Conservation (phyloP, 805 yeast species). For the Millerozyma miso region DNA sequence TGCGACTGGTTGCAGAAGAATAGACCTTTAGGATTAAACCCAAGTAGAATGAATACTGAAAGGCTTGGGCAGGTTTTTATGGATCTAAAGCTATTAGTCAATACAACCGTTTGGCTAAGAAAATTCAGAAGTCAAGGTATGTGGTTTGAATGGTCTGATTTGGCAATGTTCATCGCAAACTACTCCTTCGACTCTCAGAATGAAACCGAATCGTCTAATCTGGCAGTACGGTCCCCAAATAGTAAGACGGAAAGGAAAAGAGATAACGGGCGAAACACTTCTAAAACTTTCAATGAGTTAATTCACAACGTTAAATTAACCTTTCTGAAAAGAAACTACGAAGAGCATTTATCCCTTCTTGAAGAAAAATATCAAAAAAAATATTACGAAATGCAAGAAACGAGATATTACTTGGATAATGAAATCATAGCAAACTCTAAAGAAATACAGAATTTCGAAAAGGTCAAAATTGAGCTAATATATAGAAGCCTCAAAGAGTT, state of each 20-base stretch:
- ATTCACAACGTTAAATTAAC: slow-evolving; percentile 30
- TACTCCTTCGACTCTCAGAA: slow-evolving; percentile 5
- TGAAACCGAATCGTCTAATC: slow-evolving; percentile 1
- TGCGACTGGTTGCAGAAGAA: slow-evolving; percentile 22
- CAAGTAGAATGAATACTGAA: slow-evolving; percentile 34
- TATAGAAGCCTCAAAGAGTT: slow-evolving; percentile 30
- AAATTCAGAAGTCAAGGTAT: slow-evolving; percentile 38
- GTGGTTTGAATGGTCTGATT: slow-evolving; percentile 44
- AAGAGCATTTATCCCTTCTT: slow-evolving; percentile 22
- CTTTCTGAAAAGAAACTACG: slow-evolving; percentile 24
- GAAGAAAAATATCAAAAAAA: slow-evolving; percentile 31
- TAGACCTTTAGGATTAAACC: slow-evolving; percentile 30
- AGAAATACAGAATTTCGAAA: slow-evolving; percentile 32
- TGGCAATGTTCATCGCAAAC: slow-evolving; percentile 18
- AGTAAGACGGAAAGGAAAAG: slow-evolving; percentile 18
- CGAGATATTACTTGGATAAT: slow-evolving; percentile 26
- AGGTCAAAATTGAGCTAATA: slow-evolving; percentile 27
- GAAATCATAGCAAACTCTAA: slow-evolving; percentile 19
- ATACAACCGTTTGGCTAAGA: slow-evolving; percentile 27
- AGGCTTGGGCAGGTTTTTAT: slow-evolving; percentile 37
- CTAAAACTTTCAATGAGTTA: slow-evolving; percentile 27
- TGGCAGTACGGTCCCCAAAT: slow-evolving; percentile 7
- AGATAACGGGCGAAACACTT: slow-evolving; percentile 23
- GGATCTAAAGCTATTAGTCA: slow-evolving; percentile 28
- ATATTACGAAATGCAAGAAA: slow-evolving; percentile 30